Evolutionary conservation across 495 filamentous ascomycete species (phyloP).

Genomic region (Neurospora sp.): DNA sequence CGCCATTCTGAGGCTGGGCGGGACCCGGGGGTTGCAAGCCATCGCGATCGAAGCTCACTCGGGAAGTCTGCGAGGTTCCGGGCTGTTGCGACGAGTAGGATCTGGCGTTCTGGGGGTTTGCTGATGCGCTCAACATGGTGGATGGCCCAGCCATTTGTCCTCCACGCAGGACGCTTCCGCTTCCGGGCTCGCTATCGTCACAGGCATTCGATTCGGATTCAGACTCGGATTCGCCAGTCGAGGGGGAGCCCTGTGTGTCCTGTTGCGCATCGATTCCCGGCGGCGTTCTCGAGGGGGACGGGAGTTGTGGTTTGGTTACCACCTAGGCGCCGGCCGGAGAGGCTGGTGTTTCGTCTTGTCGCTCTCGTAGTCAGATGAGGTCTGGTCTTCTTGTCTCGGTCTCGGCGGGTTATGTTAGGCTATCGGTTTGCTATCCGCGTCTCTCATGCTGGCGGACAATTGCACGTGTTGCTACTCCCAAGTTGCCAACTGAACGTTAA

Average conservation of each 20-base stretch:
- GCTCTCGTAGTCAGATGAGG: not conserved
- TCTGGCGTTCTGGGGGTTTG: conserved; percentile 52
- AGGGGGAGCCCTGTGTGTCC: not conserved
- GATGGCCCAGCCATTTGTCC: conserved; percentile 46
- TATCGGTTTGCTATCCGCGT: not conserved
- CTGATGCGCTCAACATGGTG: conserved; percentile 52
- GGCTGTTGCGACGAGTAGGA: conserved; percentile 45
- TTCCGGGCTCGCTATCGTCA: conserved; percentile 9
- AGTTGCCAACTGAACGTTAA: not conserved
- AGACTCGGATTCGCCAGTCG: conserved; percentile 3
- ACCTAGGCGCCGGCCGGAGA: not conserved
- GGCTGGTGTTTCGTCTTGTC: not conserved
- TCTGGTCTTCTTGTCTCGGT: not conserved
- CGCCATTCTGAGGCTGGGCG: conserved; percentile 10
- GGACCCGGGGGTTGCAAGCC: conserved; percentile 33
- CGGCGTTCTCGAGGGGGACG: not conserved
- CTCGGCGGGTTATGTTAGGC: not conserved
- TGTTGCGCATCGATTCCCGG: conserved; percentile 4
- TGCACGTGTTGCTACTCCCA: not conserved
- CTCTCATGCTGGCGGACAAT: not conserved
- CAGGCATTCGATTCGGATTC: conserved; percentile 13
- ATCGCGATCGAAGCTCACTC: conserved; percentile 43
- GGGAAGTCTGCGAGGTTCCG: conserved; percentile 25
- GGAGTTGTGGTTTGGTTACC: conserved; percentile 2
- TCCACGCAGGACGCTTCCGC: conserved; percentile 25